Base-by-base conservation (phyloP, 208 protist genomes). In the Kentomonas sorsogonicus region DNA sequence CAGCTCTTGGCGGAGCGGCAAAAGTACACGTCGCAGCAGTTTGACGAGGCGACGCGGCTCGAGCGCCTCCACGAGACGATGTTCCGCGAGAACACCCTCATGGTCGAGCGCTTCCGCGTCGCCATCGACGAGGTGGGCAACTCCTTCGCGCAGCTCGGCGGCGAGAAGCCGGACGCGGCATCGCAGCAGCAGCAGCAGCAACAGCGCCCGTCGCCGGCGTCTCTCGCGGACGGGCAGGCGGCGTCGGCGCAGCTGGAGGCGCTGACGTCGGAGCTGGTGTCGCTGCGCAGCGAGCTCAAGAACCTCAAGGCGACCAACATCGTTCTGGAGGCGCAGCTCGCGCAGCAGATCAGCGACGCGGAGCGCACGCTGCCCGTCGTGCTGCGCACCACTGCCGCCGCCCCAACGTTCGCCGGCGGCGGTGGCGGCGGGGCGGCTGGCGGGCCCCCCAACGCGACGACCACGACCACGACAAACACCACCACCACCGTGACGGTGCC, bases 11-110 rank as follows among this genome's bases (percentile, higher is more conserved):
- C 63, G 2, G 88, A 95, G 72, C 82, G 88, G 23, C 74, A 69
- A 41, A 77, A 79, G 62, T 69, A 74, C 61, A 53, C 79, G 22
- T 82, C 89, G 66, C 71, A 80, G 43, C 77, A 89, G 62, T 56
- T 89, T 1, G 75, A 76, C 50, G 88, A 95, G 66, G 77, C 88
- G 15, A 66, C 70, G 47, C 77, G 88, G 4, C 82, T 95, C 78
- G 88, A 95, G 60, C 66, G 63, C 6, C 51, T 95, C 25, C 88
- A 95, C 63, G 84, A 91, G 36, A 68, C 79, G 16, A 77, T 95
- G 72, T 89, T 89, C 50, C 69, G 73, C 11, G 88, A 95, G 47
- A 91, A 95, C 65, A 83, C 65, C 15, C 71, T 75, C 5, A 89
- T 92, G 82, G 74, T 91, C 26, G 83, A 89, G 41, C 77, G 85